phyloP scores from a whole-genome alignment of 1,284 basidiomycete species.

The Agaricales sp. region DNA sequence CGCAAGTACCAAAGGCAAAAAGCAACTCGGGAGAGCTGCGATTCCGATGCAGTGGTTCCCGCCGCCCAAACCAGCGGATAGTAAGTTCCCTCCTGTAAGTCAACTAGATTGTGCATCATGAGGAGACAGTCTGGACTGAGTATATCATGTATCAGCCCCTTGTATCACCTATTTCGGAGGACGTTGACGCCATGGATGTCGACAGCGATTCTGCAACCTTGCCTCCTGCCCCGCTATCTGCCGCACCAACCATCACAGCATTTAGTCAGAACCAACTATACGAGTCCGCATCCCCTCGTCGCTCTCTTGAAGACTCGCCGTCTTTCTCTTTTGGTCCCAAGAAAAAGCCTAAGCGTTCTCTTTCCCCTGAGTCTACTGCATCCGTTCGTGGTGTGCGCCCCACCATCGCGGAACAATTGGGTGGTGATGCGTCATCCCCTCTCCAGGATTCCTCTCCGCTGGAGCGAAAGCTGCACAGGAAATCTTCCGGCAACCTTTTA shows the following conservation, averaged over 20 bases:
- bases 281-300: conserved; percentile 39
- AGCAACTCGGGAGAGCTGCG: conserved; percentile 46
- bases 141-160: conserved; percentile 21
- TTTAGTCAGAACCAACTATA: conserved; percentile 59
- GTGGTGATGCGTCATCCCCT: conserved; percentile 41
- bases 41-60: conserved; percentile 57
- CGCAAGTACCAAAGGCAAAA: conserved; percentile 18
- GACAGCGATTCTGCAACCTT: conserved; percentile 25
- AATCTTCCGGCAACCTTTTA: conserved; percentile 32
- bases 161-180: conserved; percentile 26
- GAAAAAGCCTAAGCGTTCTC: conserved; percentile 48
- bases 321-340: conserved; percentile 32
- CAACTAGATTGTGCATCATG: conserved; percentile 8
- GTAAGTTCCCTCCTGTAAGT: conserved; percentile 22
- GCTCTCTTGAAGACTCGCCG: conserved; percentile 29
- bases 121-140: background rate
- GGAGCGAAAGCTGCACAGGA: conserved; percentile 51
- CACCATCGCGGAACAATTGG: conserved; percentile 24
- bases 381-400: conserved; percentile 15
- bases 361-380: conserved; percentile 44
- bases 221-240: conserved; percentile 30
- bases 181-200: conserved; percentile 68
- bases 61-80: conserved; percentile 15
- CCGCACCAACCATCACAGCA: conserved; percentile 37
- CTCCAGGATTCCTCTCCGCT: conserved; percentile 54